phyloP scores from a whole-genome alignment of 495 filamentous ascomycete species.

The Penicillium soppii region DNA sequence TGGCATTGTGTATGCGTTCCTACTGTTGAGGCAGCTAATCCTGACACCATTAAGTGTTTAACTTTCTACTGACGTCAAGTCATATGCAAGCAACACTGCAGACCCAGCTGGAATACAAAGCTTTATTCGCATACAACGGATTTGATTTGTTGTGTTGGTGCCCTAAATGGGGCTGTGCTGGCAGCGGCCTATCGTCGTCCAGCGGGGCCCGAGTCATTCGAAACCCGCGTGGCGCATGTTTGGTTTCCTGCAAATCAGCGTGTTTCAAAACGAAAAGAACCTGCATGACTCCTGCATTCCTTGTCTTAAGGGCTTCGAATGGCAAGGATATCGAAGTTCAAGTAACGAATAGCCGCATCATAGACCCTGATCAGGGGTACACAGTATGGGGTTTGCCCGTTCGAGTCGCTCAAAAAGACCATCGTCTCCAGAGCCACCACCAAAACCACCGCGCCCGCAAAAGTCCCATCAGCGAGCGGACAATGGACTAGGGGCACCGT shows the following conservation, averaged over 20 bases:
- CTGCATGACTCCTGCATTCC: constrained; percentile 4
- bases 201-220: neutral
- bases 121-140: neutral
- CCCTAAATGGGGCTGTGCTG: constrained; percentile 4
- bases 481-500: neutral
- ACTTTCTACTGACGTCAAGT: neutral
- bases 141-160: neutral
- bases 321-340: neutral
- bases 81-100: neutral
- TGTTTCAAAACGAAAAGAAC: neutral
- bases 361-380: neutral
- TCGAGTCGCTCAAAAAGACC: neutral
- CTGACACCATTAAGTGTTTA: too few relatives aligned
- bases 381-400: constrained; percentile 1
- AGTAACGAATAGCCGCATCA: neutral
- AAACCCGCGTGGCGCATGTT: neutral
- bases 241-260: neutral
- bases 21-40: too few relatives aligned
- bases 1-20: too few relatives aligned
- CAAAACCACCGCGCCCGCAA: constrained; percentile 5
- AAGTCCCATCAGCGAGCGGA: neutral
- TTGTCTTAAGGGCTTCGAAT: neutral
- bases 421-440: neutral
- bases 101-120: neutral
- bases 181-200: neutral